Base-by-base conservation (phyloP, 1,284 basidiomycete species). In the Tylopilus orsonianus region DNA sequence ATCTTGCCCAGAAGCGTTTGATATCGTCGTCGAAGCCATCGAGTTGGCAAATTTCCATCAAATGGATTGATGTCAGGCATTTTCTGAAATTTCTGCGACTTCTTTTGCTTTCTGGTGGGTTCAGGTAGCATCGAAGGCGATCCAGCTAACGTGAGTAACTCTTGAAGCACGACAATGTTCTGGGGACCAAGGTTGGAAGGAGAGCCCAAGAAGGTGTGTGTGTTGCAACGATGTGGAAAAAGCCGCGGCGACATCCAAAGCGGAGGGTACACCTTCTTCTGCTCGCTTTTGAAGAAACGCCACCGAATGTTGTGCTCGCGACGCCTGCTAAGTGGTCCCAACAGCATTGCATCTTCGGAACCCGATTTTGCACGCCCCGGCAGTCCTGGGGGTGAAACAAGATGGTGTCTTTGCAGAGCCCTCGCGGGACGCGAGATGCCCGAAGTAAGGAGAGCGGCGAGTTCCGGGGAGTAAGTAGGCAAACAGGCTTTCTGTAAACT, bases 261-360 rank as follows among this genome's bases (percentile, higher is more conserved):
- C 4, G 87, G 87, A 22, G 83, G 80, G 13, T 68, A 59, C 8
- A 85, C 62, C 57, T 80, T 84, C 56, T 72, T 76, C 54, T 71
- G 70, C 59, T 88, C 79, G 5, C 54, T 50, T 10, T 64, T 71
- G 65, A 82, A 90, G 59, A 75, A 87, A 16, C 81, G 75, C 79
- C 83, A 78, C n/a, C 79, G 79, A 43, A 83, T 75, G 62, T 92
- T 91, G 34, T 80, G 75, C 60, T 87, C 78, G 33, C 87, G 78
- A 29, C 87, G 79, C 61, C 79, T 85, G 66, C 82, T 85, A 34
- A 89, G 69, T 14, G 75, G 77, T 2, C 87, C 88, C 27, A 86
- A 69, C 2, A 85, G 58, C 14, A 68, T 64, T 1, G 82, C 80
- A 48, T 86, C 81, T 53, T 79, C 74, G 5, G 85, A 83, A 2